Evolutionary conservation across 495 filamentous ascomycete species (phyloP).

Genomic region (Halenospora varia): DNA sequence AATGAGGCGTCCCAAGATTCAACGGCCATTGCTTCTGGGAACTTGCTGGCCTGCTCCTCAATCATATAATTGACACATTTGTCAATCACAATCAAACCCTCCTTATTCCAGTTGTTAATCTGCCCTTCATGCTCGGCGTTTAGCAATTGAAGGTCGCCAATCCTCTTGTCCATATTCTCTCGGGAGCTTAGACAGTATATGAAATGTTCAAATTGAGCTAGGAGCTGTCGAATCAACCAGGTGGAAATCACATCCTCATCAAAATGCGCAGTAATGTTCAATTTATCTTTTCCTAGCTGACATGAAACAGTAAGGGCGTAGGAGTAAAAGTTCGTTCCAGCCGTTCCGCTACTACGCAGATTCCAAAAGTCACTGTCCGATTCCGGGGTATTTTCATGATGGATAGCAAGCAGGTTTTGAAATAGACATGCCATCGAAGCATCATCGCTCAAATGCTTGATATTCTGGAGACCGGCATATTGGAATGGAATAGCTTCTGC

Average conservation of each 20-base stretch:
- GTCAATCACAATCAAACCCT: constrained; percentile 18
- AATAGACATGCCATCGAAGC: constrained; percentile 64
- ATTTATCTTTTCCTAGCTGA: neutral
- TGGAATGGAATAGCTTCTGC: constrained; percentile 55
- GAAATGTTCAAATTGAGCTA: neutral
- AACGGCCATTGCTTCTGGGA: neutral
- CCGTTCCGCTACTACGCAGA: neutral
- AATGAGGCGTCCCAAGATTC: constrained; percentile 32
- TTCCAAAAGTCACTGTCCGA: neutral
- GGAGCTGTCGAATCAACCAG: neutral
- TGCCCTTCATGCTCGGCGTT: neutral
- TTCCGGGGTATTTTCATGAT: constrained; percentile 21
- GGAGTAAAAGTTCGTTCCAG: neutral
- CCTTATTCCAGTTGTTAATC: constrained; percentile 11
- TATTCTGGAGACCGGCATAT: constrained; percentile 67
- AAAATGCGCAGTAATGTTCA: neutral
- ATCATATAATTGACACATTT: constrained; percentile 45
- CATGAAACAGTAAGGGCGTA: constrained; percentile 2
- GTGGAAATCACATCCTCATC: neutral
- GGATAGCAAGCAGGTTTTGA: constrained; percentile 54
- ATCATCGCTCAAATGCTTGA: constrained; percentile 57
- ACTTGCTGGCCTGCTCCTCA: constrained; percentile 29
- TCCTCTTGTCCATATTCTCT: neutral
- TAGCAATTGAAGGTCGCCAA: neutral
- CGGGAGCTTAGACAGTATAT: neutral